phyloP scores from a whole-genome alignment of 768 basidiomycete species.

The Tephrocybe sp. region DNA sequence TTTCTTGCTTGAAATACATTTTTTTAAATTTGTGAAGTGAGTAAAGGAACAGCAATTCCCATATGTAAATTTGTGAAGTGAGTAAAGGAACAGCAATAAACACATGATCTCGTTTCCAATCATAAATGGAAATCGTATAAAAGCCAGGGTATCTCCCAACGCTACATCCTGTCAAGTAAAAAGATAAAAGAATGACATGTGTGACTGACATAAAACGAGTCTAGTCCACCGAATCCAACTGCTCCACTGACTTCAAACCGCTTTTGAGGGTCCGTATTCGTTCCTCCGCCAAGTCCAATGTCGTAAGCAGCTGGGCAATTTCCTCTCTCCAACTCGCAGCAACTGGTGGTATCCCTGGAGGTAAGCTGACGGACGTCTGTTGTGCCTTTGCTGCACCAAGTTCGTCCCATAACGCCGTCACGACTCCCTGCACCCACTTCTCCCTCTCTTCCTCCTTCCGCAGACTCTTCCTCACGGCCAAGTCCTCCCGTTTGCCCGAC shows the following conservation, averaged over 20 bases:
- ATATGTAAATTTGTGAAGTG: no score
- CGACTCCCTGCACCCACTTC: constrained; percentile 72
- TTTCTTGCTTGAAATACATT: background rate
- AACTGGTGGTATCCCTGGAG: constrained; percentile 10
- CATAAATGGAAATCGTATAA: background rate
- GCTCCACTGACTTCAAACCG: constrained; percentile 25
- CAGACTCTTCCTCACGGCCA: constrained; percentile 50
- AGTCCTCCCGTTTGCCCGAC: constrained; percentile 39
- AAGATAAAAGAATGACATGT: constrained; percentile 1
- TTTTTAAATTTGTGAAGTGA: no score
- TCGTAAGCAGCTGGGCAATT: constrained; percentile 42
- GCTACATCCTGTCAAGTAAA: background rate
- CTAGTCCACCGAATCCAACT: constrained; percentile 13
- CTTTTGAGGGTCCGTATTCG: constrained; percentile 50
- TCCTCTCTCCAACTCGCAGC: constrained; percentile 41
- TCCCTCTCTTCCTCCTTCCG: constrained; percentile 66
- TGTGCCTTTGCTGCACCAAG: constrained; percentile 45
- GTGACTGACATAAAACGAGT: background rate
- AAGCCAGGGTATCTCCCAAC: constrained; percentile 1
- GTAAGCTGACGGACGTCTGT: background rate
- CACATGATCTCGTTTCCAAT: background rate
- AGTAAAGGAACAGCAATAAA: no score
- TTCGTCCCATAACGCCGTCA: constrained; percentile 75
- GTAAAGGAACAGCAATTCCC: no score
- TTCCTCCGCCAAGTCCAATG: constrained; percentile 60